Evolutionary conservation across 768 basidiomycete genomes (phyloP), one percentile per base, ranked within the genome.

Genomic region (Lactarius sp.): DNA sequence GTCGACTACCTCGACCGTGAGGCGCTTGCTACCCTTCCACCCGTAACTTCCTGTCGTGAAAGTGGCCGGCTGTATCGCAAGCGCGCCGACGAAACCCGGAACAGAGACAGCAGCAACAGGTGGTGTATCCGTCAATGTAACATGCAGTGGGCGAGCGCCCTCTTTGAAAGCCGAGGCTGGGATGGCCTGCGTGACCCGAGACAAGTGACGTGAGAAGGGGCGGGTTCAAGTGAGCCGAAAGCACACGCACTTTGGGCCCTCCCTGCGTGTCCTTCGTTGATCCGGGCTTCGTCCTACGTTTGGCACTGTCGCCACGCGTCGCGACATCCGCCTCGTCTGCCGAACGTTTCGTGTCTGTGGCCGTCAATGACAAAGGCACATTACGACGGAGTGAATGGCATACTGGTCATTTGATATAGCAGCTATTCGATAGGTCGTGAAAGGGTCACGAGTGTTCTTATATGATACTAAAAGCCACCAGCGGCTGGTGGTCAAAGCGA

Each of bases 21-120:
- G 73, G 31, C 85, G 81, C 72, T 85, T 87, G 72, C 74, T 82
- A 2, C 86, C 90, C 72, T 91, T 92, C 91, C 91, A 93, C 18
- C 92, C 91, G 71, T 87, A 90, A 70, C 87, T 89, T 12, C 90
- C 89, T 0, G 89, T 90, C 14, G 77, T 69, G 73, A 93, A 91
- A 44, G 81, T 77, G 62, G 74, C 80, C 1, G 91, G 83, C 4
- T 79, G 67, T 7, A 91, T 78, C 0, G 81, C 80, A 22, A 85
- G 71, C 47, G 75, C 79, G 16, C 82, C 83, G 65, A 91, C 77
- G 71, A 82, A 79, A 10, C 87, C 89, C 33, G 83, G 77, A n/a
- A n/a, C n/a, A n/a, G n/a, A n/a, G 73, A 90, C 90, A 4, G 71
- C 73, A 4, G 75, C 69, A 6, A 75, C 73, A 16, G 85, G 85